Evolutionary conservation across 371 early-diverging fungal species (phyloP), one percentile per base, ranked within the genome.

Genomic region (Mucor plumbeus): DNA sequence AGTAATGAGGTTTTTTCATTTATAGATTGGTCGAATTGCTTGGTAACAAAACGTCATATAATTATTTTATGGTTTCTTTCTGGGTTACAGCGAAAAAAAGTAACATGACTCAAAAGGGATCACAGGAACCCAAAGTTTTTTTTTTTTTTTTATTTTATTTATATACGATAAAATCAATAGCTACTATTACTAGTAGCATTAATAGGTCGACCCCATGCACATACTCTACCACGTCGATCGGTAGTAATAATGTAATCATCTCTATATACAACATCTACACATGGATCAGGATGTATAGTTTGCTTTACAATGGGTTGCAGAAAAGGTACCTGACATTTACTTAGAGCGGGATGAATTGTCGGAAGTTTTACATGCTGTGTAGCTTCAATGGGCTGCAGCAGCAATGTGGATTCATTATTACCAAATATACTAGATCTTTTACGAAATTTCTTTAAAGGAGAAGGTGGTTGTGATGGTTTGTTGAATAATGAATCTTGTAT

Each of bases 201-300:
- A 21, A 17, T 40, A 59, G 73, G 77, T 34, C 79, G 58, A 61
- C 69, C 68, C 95, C 95, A 97, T 39, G 91, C 76, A 65, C 90
- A 90, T 61, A 95, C 77, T 39, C 83, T 78, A 9, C 96, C 96
- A 31, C 85, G 77, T 34, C 91, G 85, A 72, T 95, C 94, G 6
- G 93, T 88, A 0, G 95, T 95, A 34, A 94, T 84, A 17, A 97
- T 82, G 11, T 86, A 78, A 73, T 93, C 91, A 56, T 90, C 90
- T 11, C 87, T 83, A 71, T 94, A 93, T 14, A 87, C 78, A 17
- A 95, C 66, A 15, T 86, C 80, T 40, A 86, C 81, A 43, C 94
- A 68, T 0, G 95, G 93, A 55, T 91, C 88, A 31, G 79, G 72
- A 75, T 94, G 94, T 3, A 94, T 82, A 0, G 78, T 78, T 68